Percentiles rank a stretch among this genome's conserved stretches.
phyloP scores from a whole-genome alignment of 2,329 filamentous ascomycete genomes.

The Colletotrichum echinochloae region DNA sequence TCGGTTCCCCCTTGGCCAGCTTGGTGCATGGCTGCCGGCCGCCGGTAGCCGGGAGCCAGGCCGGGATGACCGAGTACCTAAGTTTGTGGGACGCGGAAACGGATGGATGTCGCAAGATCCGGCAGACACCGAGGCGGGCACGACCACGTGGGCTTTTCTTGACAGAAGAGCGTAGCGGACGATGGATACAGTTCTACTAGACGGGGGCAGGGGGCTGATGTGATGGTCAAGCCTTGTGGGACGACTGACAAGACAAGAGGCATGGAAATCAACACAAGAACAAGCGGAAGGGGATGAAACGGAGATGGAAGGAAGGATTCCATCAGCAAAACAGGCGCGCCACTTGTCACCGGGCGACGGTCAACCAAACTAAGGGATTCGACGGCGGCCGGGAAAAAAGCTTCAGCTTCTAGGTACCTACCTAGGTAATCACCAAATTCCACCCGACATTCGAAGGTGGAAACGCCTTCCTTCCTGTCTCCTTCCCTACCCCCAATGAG shows the following conservation, averaged over 20 bases:
- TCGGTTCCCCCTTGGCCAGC: not conserved
- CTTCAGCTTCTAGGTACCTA: too few species aligned
- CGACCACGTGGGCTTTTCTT: not conserved
- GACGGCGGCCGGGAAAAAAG: not conserved
- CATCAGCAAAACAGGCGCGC: too few species aligned
- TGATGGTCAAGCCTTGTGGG: not conserved
- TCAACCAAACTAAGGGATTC: not conserved
- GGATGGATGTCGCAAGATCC: constrained; percentile 16
- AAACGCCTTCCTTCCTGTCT: not conserved
- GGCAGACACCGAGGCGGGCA: not conserved
- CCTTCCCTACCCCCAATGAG: too few species aligned
- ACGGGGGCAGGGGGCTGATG: not conserved
- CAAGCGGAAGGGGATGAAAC: not conserved
- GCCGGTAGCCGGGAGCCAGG: not conserved
- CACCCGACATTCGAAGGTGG: not conserved
- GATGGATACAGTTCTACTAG: not conserved
- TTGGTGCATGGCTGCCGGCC: not conserved
- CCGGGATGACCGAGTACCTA: not conserved
- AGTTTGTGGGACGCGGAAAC: not conserved
- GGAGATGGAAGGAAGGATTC: too few species aligned
- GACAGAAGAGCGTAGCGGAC: not conserved
- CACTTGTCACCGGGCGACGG: not conserved
- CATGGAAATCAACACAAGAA: not conserved
- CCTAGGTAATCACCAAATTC: too few species aligned
- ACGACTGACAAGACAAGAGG: not conserved